Base-by-base conservation (phyloP, 495 filamentous ascomycete genomes). In the Astrothelium subdiscretum region DNA sequence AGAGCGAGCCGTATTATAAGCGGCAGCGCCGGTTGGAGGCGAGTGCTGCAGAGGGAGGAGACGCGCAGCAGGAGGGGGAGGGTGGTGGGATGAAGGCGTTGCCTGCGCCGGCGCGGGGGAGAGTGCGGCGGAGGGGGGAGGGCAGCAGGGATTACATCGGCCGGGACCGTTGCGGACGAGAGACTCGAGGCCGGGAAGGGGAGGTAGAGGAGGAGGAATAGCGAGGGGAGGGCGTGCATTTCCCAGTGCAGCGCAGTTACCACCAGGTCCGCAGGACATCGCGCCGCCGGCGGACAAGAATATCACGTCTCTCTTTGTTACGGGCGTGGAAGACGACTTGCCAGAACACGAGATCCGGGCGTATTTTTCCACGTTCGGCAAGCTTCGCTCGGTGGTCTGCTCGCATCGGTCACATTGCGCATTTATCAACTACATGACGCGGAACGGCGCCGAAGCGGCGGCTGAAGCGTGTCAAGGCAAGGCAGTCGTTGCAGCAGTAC, bases 361-460 rank as follows among this genome's bases (percentile, higher is more conserved):
- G 6, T 94, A 94, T 79, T 98, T 98, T 76, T 81, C 86, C 31
- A 81, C 85, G 40, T 95, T 90, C 66, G 94, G 94, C 57, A 84
- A 86, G 67, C 83, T 98, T 59, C 89, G 92, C 61, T 94, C 89
- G 2, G 71, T 98, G 22, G 86, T 97, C 57, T 96, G 95, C 73
- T 95, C 91, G 13, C 94, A 98, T 73, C 92, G 95, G 73, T 89
- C 94, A 8, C 95, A 97, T 70, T 96, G 90, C 68, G 94, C 95
- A 0, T 98, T 96, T 68, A 81, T 98, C 74, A 98, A 97, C 76
- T 98, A 88, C 71, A 81, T 87, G 60, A 87, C 83, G 29, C 85
- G 95, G 59, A 83, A 88, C 44, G 85, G 80, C 2, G 94, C 94
- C 11, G 94, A 97, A 73, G 83, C 78, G 27, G 94, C 94, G 0